Evolutionary conservation across 164 flowering plant species (phyloP), one percentile per base, ranked within the genome.

Genomic region (Nymphaea thermarum): DNA sequence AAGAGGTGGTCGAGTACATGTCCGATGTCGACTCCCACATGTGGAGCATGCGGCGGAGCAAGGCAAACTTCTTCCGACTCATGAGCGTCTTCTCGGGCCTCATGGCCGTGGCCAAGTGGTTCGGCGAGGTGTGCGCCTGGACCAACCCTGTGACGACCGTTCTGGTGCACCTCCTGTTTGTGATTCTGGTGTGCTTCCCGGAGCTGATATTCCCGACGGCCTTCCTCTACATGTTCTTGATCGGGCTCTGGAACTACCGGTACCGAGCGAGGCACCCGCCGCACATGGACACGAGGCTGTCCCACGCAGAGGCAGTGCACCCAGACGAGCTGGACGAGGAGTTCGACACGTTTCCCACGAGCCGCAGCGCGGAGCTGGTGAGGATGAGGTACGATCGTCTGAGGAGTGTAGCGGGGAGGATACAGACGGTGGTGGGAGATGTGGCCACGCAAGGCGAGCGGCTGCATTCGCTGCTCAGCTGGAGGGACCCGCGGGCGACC

Each of bases 1-100:
- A 80, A 74, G 98, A 93, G 80, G 90, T 93, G 61, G 86, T 93
- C n/a, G 98, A 93, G 70, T 93, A 90, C 79, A 88, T 93, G 98
- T 88, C 93, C 44, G 96, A 93, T 76, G 90, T 83, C 66, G 87
- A 93, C 67, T 85, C 96, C 0, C 98, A 89, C 79, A 77, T 93
- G 8, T 93, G 98, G 98, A 90, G 96, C 78, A 86, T 87, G 96
- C 77, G 96, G 1, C 71, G 88, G n/a, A 90, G 96, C 82, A 93
- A 89, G 75, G 98, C 96, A 3, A 93, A 90, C 66, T 93, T 89
- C 75, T 86, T 86, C 75, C 75, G 98, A 2, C 79, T 93, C 43
- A 83, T 93, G 90, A 67, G 87, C 0, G 86, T 93, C 53, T 89
- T 93, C 72, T 83, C 96, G 0, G 96, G 96, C n/a, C 18, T 86